Evolutionary conservation across 495 filamentous ascomycete genomes (phyloP), one percentile per base, ranked within the genome.

Genomic region (Halenospora varia): DNA sequence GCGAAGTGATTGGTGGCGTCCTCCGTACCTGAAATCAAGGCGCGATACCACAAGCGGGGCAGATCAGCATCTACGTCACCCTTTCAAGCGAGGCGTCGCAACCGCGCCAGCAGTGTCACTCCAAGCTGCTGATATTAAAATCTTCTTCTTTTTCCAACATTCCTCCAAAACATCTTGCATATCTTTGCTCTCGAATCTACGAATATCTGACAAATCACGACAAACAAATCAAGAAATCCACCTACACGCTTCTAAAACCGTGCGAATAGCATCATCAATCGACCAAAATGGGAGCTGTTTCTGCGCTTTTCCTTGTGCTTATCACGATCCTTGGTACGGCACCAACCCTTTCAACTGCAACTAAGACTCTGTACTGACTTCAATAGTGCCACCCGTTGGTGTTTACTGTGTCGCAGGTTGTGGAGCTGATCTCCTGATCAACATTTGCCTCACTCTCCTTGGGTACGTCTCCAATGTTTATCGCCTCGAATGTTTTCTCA

Each of bases 391-490:
- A 9, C 42, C 42, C 19, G 19, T 56, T 13, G 53, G 25, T 35
- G 44, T 48, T n/a, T 39, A 17, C 18, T 13, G 2, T 13, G 42
- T 48, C 23, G 44, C 41, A 50, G 91, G 91, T 66, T 96, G 92
- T 76, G 88, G 87, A 67, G 81, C 85, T 52, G 90, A 96, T 70
- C 73, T 97, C 56, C 74, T 90, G 64, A 92, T 97, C 83, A 97
- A 96, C 78, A 89, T 97, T 77, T 81, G 86, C 62, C 78, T 96
- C 66, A 96, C 92, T 44, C 81, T 91, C 64, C 80, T 96, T 64
- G 88, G 87, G 64, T 91, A 84, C 67, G 80, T 86, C 46, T 25
- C 45, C 2, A 20, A 25, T n/a, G n/a, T n/a, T n/a, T n/a, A n/a
- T n/a, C n/a, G n/a, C n/a, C n/a, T n/a, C n/a, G n/a, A n/a, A n/a